These are phyloP conservation scores for Salix koriyanagi DNA, from an alignment of 345 rosid species.

Conservation along the genomic window DNA sequence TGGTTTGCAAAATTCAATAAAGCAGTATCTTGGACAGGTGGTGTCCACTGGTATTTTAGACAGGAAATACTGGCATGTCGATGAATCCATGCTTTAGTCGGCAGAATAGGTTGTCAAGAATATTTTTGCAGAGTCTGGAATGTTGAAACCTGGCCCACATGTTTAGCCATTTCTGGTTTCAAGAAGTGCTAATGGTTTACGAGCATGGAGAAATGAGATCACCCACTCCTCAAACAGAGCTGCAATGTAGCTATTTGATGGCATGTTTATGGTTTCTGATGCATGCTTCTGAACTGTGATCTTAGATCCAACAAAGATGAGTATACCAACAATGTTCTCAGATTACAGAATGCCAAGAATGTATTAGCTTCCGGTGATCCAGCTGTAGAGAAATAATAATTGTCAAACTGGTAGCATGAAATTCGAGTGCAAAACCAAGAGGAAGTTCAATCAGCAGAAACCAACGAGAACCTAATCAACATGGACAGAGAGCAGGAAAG, in stretches of 20 bases:
- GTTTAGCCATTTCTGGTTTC: conserved; percentile 74
- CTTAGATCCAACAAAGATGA: background rate
- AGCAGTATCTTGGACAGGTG: too few species aligned
- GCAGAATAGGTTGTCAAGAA: conserved; percentile 43
- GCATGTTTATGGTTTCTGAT: background rate
- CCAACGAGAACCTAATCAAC: background rate
- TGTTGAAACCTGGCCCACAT: conserved; percentile 43
- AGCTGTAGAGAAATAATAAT: background rate
- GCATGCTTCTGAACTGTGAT: background rate
- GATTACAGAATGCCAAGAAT: background rate
- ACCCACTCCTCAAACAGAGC: conserved; percentile 75
- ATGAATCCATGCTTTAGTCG: conserved; percentile 2
- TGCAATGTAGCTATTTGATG: conserved; percentile 27
- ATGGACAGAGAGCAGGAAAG: background rate
- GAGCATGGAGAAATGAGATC: conserved; percentile 56
- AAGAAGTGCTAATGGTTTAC: conserved; percentile 54
- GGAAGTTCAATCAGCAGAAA: background rate
- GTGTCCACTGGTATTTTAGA: background rate
- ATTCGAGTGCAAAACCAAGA: background rate
- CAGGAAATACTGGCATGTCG: background rate
- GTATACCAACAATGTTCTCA: background rate
- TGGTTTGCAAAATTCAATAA: too few species aligned
- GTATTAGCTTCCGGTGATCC: background rate
- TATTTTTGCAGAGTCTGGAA: conserved; percentile 47
- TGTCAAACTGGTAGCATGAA: background rate